phyloP scores from a whole-genome alignment of 2,329 filamentous ascomycete species.

The Stachybotrys chlorohalonatus region DNA sequence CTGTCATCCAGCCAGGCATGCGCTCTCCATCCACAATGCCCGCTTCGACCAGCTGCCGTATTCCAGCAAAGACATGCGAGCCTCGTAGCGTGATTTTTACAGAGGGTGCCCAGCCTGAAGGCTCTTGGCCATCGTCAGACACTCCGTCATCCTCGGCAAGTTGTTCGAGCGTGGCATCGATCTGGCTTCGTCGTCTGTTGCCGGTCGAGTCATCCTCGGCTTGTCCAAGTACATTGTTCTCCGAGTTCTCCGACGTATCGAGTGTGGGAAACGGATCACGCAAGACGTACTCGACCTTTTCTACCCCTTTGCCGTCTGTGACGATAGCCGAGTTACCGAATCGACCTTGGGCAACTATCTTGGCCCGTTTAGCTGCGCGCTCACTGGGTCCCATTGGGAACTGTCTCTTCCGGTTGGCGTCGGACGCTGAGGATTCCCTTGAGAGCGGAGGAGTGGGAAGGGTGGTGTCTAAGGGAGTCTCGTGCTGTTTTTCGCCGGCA shows the following conservation, averaged over 20 bases:
- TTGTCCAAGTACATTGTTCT: constrained; percentile 9
- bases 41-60: constrained; percentile 67
- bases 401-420: constrained; percentile 18
- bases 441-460: constrained; percentile 39
- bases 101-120: constrained; percentile 21
- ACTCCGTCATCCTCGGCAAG: constrained; percentile 13
- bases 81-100: constrained; percentile 64
- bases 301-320: constrained; percentile 51
- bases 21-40: constrained; percentile 66
- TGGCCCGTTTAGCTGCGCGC: constrained; percentile 46
- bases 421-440: constrained; percentile 15
- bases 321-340: constrained; percentile 55
- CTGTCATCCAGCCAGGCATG: constrained; percentile 89
- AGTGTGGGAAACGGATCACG: constrained; percentile 41
- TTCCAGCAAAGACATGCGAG: constrained; percentile 69
- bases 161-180: constrained; percentile 24
- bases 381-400: constrained; percentile 16
- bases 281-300: constrained; percentile 50
- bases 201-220: not conserved
- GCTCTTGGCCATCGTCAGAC: constrained; percentile 14
- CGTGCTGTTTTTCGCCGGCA: constrained; percentile 48
- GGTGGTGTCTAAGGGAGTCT: constrained; percentile 45
- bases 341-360: constrained; percentile 53
- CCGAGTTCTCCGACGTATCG: constrained; percentile 12
- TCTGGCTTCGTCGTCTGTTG: constrained; percentile 19